phyloP scores from a whole-genome alignment of 352 stramenopile genomes.

The Globisporangium spinosum region DNA sequence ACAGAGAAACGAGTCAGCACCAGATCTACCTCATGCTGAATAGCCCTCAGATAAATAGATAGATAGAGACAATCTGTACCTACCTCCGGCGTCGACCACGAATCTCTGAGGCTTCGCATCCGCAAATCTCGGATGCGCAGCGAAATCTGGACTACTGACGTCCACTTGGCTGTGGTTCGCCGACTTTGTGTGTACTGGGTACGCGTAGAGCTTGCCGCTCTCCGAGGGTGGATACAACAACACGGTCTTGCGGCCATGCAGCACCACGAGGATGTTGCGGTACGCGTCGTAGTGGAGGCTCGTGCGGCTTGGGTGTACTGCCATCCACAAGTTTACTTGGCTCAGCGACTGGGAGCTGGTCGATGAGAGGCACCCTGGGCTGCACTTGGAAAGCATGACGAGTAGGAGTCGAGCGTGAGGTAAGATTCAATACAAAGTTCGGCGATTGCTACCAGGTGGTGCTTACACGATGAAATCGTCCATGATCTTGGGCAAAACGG shows the following conservation, averaged over 20 bases:
- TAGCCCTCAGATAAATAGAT: background rate
- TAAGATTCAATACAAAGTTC: conserved; percentile 2
- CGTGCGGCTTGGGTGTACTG: conserved; percentile 46
- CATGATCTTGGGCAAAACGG: conserved; percentile 52
- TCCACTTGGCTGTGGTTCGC: conserved; percentile 75
- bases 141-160: conserved; percentile 35
- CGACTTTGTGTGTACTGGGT: conserved; percentile 66
- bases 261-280: conserved; percentile 69
- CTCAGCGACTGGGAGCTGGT: conserved; percentile 29
- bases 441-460: background rate
- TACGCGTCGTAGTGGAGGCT: conserved; percentile 84
- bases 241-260: conserved; percentile 67
- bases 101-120: conserved; percentile 27
- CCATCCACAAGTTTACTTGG: conserved; percentile 88
- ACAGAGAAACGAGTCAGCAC: background rate
- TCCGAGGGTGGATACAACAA: conserved; percentile 67
- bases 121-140: conserved; percentile 29
- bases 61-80: background rate
- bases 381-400: conserved; percentile 16
- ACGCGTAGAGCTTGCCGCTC: conserved; percentile 46
- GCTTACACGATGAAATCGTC: conserved; percentile 56
- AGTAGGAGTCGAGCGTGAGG: background rate
- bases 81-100: conserved; percentile 48
- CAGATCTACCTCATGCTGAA: background rate
- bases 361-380: conserved; percentile 35